Evolutionary conservation across 192 early-diverging fungal species (phyloP), one percentile per base, ranked within the genome.

Genomic region (Entomortierella beljakovae): DNA sequence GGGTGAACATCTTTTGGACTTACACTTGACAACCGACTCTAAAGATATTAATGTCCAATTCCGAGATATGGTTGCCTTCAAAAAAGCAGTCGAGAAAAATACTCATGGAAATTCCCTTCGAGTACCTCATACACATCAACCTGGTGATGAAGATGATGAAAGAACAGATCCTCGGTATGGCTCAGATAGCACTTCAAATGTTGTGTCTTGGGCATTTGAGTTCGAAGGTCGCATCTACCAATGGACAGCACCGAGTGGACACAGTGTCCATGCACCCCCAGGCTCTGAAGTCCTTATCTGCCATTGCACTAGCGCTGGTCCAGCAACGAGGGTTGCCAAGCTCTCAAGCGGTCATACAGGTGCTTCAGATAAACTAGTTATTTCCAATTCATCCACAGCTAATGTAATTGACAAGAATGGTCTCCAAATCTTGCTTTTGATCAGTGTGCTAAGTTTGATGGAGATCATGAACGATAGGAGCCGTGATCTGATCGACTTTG

Each of bases 51-150:
- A 64, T 22, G 75, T 79, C 34, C 75, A 79, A 32, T 70, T 79
- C 68, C 75, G 75, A 49, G 75, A 79, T 38, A 79, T 79, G 75
- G 35, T 79, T 65, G 75, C 75, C 18, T 79, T 79, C 57, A 79
- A 79, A 50, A 79, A 79, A 42, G 75, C 75, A 0, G 75, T 70
- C 49, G 67, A 70, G 57, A 79, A 79, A 56, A 79, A 70, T 20
- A 55, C 42, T 1, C 32, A 25, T 35, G 28, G 34, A 35, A 35
- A 34, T 10, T 32, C 32, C 8, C n/a, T 56, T 3, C 48, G 37
- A 23, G 28, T 55, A 20, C 61, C 75, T 0, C n/a, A 9, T 15
- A 23, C 46, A 10, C 60, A 50, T 38, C 67, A 68, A 5, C 56
- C 75, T 26, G 56, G 67, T 8, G 67, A 79, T 33, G 67, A 69